Conservation (phyloP, 257 asterid genomes). For the Solanum appendiculatum region DNA sequence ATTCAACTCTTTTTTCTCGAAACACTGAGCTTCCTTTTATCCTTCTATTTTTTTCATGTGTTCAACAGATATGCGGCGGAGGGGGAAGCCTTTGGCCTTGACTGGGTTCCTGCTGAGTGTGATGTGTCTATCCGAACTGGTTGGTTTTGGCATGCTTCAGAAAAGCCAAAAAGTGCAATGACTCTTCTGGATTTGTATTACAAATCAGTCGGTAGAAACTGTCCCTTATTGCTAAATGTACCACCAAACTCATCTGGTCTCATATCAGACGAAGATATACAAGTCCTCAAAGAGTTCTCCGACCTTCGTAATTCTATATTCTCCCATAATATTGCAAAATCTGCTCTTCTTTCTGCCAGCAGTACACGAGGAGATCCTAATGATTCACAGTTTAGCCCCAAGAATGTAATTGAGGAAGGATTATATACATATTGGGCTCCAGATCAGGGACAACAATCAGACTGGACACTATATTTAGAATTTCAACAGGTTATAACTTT, state of each 20-base stretch:
- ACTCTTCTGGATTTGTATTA: constrained; percentile 84
- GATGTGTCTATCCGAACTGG: constrained; percentile 89
- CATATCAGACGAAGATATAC: constrained; percentile 66
- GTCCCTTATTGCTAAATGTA: constrained; percentile 69
- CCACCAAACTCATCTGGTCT: constrained; percentile 97
- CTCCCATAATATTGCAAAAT: constrained; percentile 47
- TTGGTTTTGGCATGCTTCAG: constrained; percentile 95
- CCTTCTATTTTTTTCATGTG: background rate
- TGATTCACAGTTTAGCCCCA: constrained; percentile 28
- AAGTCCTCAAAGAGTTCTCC: constrained; percentile 68
- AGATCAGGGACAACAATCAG: constrained; percentile 11
- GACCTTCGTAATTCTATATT: constrained; percentile 51
- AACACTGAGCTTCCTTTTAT: background rate
- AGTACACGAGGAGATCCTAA: constrained; percentile 46
- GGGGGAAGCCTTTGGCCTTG: constrained; percentile 82
- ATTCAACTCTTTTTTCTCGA: background rate
- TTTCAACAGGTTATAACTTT: constrained; percentile 33
- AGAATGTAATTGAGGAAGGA: constrained; percentile 53
- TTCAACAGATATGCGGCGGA: constrained; percentile 45
- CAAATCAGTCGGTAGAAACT: constrained; percentile 84
- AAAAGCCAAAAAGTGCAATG: constrained; percentile 70
- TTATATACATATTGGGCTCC: constrained; percentile 84
- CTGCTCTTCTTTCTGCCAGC: constrained; percentile 55
- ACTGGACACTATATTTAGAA: constrained; percentile 39
- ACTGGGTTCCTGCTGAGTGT: constrained; percentile 94